phyloP scores from a whole-genome alignment of 768 basidiomycete genomes.

The Lactifluus echinatus region DNA sequence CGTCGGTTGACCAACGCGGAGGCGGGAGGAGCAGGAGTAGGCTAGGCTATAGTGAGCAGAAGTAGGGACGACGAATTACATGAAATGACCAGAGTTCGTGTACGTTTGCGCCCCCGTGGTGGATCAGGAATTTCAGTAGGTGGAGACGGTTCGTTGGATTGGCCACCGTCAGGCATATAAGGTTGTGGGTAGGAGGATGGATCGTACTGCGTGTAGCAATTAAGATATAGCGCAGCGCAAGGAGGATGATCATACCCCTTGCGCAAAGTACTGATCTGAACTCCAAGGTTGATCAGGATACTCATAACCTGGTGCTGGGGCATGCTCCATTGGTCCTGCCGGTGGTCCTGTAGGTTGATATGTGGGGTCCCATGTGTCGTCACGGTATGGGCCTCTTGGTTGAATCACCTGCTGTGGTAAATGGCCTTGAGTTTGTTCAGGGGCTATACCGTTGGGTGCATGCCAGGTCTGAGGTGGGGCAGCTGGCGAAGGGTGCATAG shows the following conservation, averaged over 20 bases:
- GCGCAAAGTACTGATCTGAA: slow-evolving; percentile 48
- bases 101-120: slow-evolving; percentile 60
- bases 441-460: slow-evolving; percentile 48
- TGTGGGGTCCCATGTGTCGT: slow-evolving; percentile 41
- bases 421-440: slow-evolving; percentile 54
- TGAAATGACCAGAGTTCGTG: slow-evolving; percentile 41
- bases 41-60: slow-evolving; percentile 29
- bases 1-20: slow-evolving; percentile 58
- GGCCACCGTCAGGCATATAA: slow-evolving; percentile 47
- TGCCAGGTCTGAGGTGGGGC: slow-evolving; percentile 61
- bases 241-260: slow-evolving; percentile 34
- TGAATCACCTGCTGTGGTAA: slow-evolving; percentile 28
- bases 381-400: slow-evolving; percentile 20
- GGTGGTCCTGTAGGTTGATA: slow-evolving; percentile 38
- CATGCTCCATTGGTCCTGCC: slow-evolving; percentile 39
- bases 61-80: background rate
- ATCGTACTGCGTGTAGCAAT: slow-evolving; percentile 36
- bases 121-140: slow-evolving; percentile 27
- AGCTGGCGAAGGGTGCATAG: slow-evolving; percentile 39
- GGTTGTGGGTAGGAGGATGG: slow-evolving; percentile 46
- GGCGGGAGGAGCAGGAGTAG: slow-evolving; percentile 56
- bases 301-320: slow-evolving; percentile 39
- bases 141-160: slow-evolving; percentile 33
- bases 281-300: slow-evolving; percentile 47
- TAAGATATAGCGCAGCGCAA: background rate